Percentiles rank a stretch among this genome's conserved stretches.
These are phyloP conservation scores for Phytophthora kernoviae DNA, from an alignment of 352 stramenopile genomes.

Conservation along the genomic window DNA sequence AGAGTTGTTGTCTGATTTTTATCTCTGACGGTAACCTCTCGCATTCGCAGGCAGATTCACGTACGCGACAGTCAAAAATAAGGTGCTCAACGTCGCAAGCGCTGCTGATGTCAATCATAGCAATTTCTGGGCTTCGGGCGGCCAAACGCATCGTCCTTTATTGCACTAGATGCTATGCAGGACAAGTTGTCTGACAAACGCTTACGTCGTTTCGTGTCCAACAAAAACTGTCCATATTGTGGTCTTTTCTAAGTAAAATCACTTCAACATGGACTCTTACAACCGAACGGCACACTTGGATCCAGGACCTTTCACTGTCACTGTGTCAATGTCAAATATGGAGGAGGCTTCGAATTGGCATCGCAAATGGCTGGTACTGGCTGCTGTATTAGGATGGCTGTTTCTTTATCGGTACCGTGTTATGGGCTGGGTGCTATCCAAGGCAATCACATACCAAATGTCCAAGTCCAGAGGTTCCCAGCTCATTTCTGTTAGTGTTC, in stretches of 20 bases:
- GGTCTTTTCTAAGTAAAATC: not conserved
- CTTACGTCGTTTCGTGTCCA: not conserved
- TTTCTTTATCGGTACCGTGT: slow-evolving; percentile 67
- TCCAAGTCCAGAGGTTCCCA: slow-evolving; percentile 21
- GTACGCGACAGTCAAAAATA: slow-evolving; percentile 19
- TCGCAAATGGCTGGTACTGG: slow-evolving; percentile 64
- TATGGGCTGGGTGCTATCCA: slow-evolving; percentile 56
- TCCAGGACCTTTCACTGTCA: no score
- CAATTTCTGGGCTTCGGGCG: slow-evolving; percentile 17
- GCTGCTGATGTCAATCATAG: slow-evolving; percentile 19
- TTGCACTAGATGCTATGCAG: not conserved
- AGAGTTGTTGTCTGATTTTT: slow-evolving; percentile 57
- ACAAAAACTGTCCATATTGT: no score
- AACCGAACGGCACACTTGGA: not conserved
- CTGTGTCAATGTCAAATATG: slow-evolving; percentile 21
- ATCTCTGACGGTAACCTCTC: slow-evolving; percentile 24
- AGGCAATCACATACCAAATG: slow-evolving; percentile 43
- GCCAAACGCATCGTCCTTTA: slow-evolving; percentile 14
- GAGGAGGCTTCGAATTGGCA: slow-evolving; percentile 46
- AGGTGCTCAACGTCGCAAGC: slow-evolving; percentile 14
- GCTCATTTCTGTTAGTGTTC: slow-evolving; percentile 29
- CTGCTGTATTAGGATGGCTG: slow-evolving; percentile 37
- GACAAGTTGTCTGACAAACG: slow-evolving; percentile 18
- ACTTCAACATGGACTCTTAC: slow-evolving; percentile 12
- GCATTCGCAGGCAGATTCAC: slow-evolving; percentile 21